Conservation (phyloP, 2,329 filamentous ascomycete genomes). For the Colletotrichum viniferum region DNA sequence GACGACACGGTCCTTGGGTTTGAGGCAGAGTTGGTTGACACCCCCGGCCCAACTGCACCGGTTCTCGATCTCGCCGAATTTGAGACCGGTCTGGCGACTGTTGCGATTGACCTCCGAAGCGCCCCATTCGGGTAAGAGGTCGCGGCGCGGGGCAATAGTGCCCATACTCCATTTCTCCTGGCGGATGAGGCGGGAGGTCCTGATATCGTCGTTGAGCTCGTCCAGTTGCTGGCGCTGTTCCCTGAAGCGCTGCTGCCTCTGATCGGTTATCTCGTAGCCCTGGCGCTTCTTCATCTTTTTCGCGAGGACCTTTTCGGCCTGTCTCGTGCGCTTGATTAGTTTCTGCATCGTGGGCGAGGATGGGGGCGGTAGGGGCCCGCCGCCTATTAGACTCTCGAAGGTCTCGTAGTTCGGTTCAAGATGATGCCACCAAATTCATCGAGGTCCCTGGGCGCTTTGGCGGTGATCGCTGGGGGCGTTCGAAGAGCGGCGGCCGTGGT, state of each 20-base stretch:
- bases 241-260: slow-evolving; percentile 31
- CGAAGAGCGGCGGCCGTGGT: neutral
- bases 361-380: neutral
- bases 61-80: slow-evolving; percentile 40
- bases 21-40: slow-evolving; percentile 63
- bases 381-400: neutral
- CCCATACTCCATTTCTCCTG: slow-evolving; percentile 82
- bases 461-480: neutral
- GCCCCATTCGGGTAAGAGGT: slow-evolving; percentile 70
- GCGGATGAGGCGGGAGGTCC: slow-evolving; percentile 52
- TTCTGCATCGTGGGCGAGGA: slow-evolving; percentile 65
- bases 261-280: slow-evolving; percentile 31
- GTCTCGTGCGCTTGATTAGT: slow-evolving; percentile 67
- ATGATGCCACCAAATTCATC: neutral
- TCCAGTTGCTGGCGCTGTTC: slow-evolving; percentile 40
- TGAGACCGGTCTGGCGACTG: slow-evolving; percentile 36
- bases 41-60: slow-evolving; percentile 62
- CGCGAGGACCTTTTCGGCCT: slow-evolving; percentile 68
- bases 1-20: slow-evolving; percentile 78
- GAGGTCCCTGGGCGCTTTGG: neutral
- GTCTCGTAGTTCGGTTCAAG: neutral
- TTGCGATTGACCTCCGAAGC: slow-evolving; percentile 36
- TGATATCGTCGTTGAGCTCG: slow-evolving; percentile 30
- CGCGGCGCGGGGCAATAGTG: slow-evolving; percentile 76
- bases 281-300: slow-evolving; percentile 50